These are phyloP conservation scores for Fusarium luffae DNA, from an alignment of 2,329 filamentous ascomycete species.

Conservation along the genomic window DNA sequence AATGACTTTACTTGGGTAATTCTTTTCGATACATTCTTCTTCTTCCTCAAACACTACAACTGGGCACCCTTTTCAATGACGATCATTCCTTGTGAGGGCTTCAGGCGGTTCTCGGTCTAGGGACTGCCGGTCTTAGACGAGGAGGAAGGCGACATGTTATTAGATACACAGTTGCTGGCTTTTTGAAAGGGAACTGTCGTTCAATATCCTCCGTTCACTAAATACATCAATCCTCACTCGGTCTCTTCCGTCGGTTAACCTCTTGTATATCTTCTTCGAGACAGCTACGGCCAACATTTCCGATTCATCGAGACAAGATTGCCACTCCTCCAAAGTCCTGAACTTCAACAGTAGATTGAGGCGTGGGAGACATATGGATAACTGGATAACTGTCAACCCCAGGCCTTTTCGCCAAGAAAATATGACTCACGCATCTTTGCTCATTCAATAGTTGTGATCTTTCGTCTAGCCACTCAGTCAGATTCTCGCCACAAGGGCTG, in stretches of 20 bases:
- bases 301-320: slow-evolving; percentile 16
- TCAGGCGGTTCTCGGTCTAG: not conserved
- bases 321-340: slow-evolving; percentile 36
- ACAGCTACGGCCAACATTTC: slow-evolving; percentile 14
- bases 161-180: not conserved
- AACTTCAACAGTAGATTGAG: slow-evolving; percentile 27
- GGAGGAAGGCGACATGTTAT: not conserved
- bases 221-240: slow-evolving; percentile 1
- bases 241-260: slow-evolving; percentile 24
- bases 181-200: not conserved
- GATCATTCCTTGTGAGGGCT: not conserved
- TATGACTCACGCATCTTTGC: slow-evolving; percentile 32
- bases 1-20: not conserved
- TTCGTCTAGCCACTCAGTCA: slow-evolving; percentile 38
- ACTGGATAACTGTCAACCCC: slow-evolving; percentile 6
- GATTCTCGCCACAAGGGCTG: slow-evolving; percentile 32
- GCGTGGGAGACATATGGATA: slow-evolving; percentile 32
- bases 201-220: slow-evolving; percentile 37
- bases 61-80: not conserved
- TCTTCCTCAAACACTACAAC: not conserved
- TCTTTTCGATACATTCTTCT: not conserved
- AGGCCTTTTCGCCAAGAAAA: not conserved
- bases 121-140: not conserved
- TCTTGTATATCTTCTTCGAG: slow-evolving; percentile 32
- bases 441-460: slow-evolving; percentile 36